phyloP scores from a whole-genome alignment of 176 grass and related monocot genomes.

The Echinochloa phyllopogon region DNA sequence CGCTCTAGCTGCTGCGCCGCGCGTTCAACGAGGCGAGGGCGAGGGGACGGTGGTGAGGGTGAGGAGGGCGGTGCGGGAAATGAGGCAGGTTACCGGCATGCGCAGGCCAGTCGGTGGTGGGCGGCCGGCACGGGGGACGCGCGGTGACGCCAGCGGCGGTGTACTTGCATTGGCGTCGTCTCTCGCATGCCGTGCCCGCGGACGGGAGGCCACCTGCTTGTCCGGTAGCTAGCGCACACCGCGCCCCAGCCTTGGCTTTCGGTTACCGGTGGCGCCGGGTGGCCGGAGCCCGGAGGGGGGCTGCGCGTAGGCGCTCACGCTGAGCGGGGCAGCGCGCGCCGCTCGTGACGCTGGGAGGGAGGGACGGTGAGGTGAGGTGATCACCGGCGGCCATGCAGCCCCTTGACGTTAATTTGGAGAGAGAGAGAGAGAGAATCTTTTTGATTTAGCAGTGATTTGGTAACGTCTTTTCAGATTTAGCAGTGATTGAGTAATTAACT shows the following conservation, averaged over 20 bases:
- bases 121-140: neutral
- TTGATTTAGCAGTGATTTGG: slow-evolving; percentile 9
- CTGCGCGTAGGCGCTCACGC: neutral
- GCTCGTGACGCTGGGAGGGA: neutral
- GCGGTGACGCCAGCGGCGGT: slow-evolving; percentile 1
- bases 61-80: neutral
- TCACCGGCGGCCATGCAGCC: slow-evolving; percentile 17
- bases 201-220: neutral
- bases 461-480: neutral
- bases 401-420: neutral
- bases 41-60: neutral
- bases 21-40: neutral
- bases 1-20: neutral
- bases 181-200: slow-evolving; percentile 1
- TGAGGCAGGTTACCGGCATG: neutral
- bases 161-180: neutral
- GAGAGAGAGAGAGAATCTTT: neutral
- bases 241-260: neutral
- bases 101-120: neutral
- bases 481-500: neutral
- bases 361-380: neutral
- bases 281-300: neutral
- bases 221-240: slow-evolving; percentile 21
- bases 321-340: no score
- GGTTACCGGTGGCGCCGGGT: slow-evolving; percentile 17